Conservation (phyloP, 352 stramenopile genomes). For the Phytophthora meadii region DNA sequence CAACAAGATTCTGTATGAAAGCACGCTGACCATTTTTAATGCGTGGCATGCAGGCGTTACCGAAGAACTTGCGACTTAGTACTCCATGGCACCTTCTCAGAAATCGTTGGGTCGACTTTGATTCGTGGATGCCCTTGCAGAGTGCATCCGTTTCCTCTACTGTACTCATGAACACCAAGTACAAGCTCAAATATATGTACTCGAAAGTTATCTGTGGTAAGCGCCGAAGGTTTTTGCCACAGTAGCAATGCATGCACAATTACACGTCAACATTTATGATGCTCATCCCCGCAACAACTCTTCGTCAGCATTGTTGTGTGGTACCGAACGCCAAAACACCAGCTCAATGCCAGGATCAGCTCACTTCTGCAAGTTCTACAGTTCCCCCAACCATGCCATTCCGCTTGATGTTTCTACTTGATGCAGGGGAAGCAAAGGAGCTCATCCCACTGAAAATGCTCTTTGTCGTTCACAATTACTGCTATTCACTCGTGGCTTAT, state of each 20-base stretch:
- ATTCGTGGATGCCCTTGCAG: neutral
- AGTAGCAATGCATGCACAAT: no score
- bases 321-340: neutral
- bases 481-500: conserved; percentile 37
- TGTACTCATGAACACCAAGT: no score
- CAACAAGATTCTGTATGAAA: neutral
- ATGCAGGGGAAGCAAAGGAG: conserved; percentile 31
- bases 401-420: conserved; percentile 28
- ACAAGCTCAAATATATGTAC: no score
- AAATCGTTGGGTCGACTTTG: conserved; percentile 4
- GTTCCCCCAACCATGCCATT: conserved; percentile 15
- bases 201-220: no score
- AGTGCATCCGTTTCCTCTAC: no score
- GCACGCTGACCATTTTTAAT: no score
- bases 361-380: neutral
- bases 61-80: no score
- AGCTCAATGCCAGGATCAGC: neutral
- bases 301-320: conserved; percentile 21
- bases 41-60: neutral
- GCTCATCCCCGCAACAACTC: neutral
- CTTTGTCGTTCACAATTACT: conserved; percentile 31
- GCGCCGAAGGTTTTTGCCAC: no score
- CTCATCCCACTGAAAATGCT: conserved; percentile 36
- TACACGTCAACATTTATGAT: neutral
- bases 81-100: neutral